Conservation (phyloP, 192 early-diverging fungal species). For the Coemansia sp. region DNA sequence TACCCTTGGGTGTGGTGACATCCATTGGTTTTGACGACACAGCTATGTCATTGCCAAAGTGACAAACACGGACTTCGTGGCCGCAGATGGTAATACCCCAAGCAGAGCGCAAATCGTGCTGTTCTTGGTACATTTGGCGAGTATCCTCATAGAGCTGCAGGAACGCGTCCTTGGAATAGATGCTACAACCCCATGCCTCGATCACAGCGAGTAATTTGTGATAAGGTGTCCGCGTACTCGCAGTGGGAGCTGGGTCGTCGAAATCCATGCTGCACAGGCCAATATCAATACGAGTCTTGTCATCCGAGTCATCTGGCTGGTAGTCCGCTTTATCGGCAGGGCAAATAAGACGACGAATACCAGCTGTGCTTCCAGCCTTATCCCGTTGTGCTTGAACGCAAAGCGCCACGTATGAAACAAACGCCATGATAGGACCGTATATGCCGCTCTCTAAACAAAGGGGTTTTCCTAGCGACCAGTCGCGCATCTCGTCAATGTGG, state of each 20-base stretch:
- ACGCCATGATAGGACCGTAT: not conserved
- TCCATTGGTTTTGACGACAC: not conserved
- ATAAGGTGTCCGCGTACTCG: not conserved
- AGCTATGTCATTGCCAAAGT: not conserved
- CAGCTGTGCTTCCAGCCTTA: not conserved
- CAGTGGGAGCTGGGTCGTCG: not conserved
- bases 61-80: not conserved
- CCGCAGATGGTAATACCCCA: constrained; percentile 10
- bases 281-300: not conserved
- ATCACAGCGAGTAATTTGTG: not conserved
- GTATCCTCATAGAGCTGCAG: constrained; percentile 1
- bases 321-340: not conserved
- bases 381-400: not conserved
- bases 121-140: not conserved
- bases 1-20: not conserved
- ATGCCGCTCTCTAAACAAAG: not conserved
- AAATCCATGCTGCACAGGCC: not conserved
- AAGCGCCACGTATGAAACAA: not conserved
- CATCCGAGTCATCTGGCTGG: not conserved
- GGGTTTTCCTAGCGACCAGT: not conserved
- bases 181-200: too few species aligned
- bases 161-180: not conserved
- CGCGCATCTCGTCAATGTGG: not conserved
- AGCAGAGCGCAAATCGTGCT: constrained; percentile 16
- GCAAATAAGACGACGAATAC: not conserved